phyloP scores from a whole-genome alignment of 2,329 filamentous ascomycete genomes.

The Xylaria sp. region DNA sequence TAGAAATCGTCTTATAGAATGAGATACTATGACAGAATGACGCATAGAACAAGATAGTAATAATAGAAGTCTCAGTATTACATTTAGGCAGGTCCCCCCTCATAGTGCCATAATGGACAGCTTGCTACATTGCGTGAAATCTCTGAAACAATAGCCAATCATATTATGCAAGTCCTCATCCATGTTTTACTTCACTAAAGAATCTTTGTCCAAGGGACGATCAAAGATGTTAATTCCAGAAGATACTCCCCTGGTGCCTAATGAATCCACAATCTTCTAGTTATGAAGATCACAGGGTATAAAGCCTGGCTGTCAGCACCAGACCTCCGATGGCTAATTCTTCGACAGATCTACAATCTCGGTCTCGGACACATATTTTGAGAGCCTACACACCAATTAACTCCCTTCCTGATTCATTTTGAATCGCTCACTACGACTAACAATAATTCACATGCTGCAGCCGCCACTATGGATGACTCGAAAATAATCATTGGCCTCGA shows the following conservation, averaged over 20 bases:
- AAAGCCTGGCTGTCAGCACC: not conserved
- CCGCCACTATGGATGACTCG: not conserved
- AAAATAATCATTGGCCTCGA: constrained; percentile 16
- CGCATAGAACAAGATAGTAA: not conserved
- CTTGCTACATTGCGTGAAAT: not conserved
- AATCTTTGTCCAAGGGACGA: not conserved
- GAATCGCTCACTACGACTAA: not conserved
- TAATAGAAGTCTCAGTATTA: not conserved
- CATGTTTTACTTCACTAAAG: not conserved
- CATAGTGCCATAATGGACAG: not conserved
- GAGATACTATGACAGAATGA: not conserved
- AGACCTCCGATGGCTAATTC: not conserved
- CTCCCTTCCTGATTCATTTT: not conserved
- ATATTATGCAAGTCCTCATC: not conserved
- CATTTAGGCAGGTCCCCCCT: not conserved
- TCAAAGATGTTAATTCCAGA: not conserved
- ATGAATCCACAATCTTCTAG: not conserved
- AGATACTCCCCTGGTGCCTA: not conserved
- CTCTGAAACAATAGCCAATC: not conserved
- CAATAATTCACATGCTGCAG: not conserved
- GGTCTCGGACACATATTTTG: not conserved
- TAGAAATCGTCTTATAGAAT: not conserved
- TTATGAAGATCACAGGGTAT: not conserved
- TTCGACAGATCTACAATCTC: not conserved
- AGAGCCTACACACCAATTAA: not conserved